Conservation (phyloP, 1,284 basidiomycete genomes). For the Marasmius oreades region DNA sequence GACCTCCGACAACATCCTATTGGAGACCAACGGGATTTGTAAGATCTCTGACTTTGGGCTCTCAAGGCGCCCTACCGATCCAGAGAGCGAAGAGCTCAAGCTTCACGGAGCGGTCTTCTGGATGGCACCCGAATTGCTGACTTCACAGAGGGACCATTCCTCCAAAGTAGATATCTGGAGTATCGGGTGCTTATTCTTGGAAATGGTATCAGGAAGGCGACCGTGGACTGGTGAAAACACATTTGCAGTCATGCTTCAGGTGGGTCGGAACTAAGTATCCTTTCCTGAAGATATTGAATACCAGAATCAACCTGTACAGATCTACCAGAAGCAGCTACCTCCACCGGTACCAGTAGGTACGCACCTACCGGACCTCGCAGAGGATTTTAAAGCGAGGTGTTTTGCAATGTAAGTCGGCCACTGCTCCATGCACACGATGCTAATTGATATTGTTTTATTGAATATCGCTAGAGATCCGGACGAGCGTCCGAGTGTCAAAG, state of each 20-base stretch:
- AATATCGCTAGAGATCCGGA: slow-evolving; percentile 67
- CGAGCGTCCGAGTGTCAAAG: slow-evolving; percentile 79
- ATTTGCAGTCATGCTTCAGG: slow-evolving; percentile 36
- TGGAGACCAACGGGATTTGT: slow-evolving; percentile 66
- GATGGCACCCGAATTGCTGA: slow-evolving; percentile 76
- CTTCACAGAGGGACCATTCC: slow-evolving; percentile 45
- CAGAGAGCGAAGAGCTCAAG: slow-evolving; percentile 44
- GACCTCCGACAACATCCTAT: slow-evolving; percentile 78
- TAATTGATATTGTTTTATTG: neutral
- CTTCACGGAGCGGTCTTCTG: slow-evolving; percentile 76
- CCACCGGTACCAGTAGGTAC: slow-evolving; percentile 1
- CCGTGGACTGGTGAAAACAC: slow-evolving; percentile 54
- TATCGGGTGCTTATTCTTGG: slow-evolving; percentile 74
- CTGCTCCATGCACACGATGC: neutral
- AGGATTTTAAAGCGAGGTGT: slow-evolving; percentile 57
- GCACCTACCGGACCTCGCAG: slow-evolving; percentile 68
- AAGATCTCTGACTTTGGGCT: slow-evolving; percentile 69
- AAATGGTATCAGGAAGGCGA: slow-evolving; percentile 74
- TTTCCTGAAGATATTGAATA: slow-evolving; percentile 10
- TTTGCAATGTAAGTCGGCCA: neutral
- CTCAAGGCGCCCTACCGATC: slow-evolving; percentile 63
- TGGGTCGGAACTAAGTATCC: slow-evolving; percentile 9
- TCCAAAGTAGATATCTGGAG: slow-evolving; percentile 79
- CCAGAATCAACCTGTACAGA: neutral
- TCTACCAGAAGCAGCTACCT: neutral